phyloP scores from a whole-genome alignment of 2,329 filamentous ascomycete genomes.

The Tolypocladium nubicola region DNA sequence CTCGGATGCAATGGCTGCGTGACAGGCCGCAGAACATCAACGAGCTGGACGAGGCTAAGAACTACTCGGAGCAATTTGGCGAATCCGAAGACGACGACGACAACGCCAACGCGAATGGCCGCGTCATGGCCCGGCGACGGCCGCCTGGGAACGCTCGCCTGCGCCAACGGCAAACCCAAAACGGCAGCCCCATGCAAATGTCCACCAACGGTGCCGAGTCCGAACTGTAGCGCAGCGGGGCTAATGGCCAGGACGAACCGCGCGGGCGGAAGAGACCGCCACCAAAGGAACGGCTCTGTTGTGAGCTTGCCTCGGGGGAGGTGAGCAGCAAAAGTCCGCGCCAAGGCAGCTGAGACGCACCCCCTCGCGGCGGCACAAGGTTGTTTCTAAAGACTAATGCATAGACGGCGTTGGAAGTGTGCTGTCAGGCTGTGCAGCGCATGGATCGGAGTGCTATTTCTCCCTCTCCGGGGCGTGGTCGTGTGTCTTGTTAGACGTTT shows the following conservation, averaged over 20 bases:
- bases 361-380: not conserved
- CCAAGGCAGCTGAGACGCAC: not conserved
- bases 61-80: constrained; percentile 40
- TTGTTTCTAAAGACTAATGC: constrained; percentile 13
- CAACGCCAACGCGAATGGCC: constrained; percentile 35
- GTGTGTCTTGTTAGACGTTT: not conserved
- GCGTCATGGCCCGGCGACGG: constrained; percentile 30
- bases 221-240: constrained; percentile 31
- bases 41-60: constrained; percentile 71
- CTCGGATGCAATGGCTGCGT: constrained; percentile 93
- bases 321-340: not conserved
- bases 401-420: constrained; percentile 22
- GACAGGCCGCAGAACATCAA: constrained; percentile 70
- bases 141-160: constrained; percentile 30
- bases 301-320: not conserved
- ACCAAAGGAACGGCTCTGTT: not conserved
- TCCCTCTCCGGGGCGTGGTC: not conserved
- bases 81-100: constrained; percentile 52
- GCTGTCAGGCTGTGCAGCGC: not conserved
- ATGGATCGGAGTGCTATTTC: not conserved
- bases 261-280: not conserved
- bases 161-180: constrained; percentile 34
- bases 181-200: constrained; percentile 46
- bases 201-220: constrained; percentile 48
- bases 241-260: not conserved